Conservation (phyloP, 306 rosid species). For the Benincasa hispida region DNA sequence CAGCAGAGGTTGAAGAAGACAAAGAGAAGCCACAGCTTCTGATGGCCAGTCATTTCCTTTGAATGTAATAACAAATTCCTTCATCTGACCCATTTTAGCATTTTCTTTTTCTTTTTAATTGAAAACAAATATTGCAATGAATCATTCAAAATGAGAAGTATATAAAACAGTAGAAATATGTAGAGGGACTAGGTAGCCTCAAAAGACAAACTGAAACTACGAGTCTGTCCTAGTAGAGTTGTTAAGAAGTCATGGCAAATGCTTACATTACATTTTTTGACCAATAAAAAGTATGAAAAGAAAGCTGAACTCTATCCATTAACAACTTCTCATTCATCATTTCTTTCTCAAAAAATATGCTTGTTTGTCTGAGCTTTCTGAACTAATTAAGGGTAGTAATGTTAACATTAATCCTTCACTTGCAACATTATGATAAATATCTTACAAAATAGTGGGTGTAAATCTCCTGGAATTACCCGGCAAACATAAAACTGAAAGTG, state of each 20-base stretch:
- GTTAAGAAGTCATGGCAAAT: neutral
- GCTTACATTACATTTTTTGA: neutral
- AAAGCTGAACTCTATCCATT: neutral
- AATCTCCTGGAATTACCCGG: neutral
- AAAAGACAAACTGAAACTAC: neutral
- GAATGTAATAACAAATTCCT: slow-evolving; percentile 24
- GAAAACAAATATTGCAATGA: neutral
- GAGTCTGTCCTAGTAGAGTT: neutral
- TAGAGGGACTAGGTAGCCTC: neutral
- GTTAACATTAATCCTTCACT: neutral
- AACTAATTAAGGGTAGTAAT: neutral
- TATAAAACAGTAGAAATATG: neutral
- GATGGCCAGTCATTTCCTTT: slow-evolving; percentile 85
- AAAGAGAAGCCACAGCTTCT: slow-evolving; percentile 76
- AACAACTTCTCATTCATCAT: neutral
- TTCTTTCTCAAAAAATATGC: neutral
- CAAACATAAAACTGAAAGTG: neutral
- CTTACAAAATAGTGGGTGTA: neutral
- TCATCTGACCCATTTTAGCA: slow-evolving; percentile 8
- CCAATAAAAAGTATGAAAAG: neutral
- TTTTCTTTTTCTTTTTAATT: neutral
- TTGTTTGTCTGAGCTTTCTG: neutral
- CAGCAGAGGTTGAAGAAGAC: slow-evolving; percentile 64
- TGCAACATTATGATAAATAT: neutral
- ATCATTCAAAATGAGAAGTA: neutral